Conservation (phyloP, 306 rosid genomes). For the Quercus parvula region DNA sequence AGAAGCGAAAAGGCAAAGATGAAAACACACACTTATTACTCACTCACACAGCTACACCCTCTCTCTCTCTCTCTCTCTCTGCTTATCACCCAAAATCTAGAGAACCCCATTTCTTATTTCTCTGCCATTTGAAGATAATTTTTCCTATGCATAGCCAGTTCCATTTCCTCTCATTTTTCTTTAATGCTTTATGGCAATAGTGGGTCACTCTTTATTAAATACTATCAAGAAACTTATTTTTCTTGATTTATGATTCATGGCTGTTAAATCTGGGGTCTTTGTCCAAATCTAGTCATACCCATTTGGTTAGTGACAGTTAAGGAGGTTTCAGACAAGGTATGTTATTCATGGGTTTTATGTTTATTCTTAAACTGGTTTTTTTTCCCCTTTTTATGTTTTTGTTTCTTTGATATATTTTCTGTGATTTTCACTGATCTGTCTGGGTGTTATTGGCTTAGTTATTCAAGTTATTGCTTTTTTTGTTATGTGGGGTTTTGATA, state of each 20-base stretch:
- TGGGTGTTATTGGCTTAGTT: conserved; percentile 27
- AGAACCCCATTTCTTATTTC: conserved; percentile 36
- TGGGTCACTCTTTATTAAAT: conserved; percentile 20
- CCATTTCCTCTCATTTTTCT: conserved; percentile 17
- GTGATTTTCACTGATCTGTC: conserved; percentile 25
- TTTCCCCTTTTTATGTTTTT: background rate
- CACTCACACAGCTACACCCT: background rate
- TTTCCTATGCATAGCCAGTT: conserved; percentile 10
- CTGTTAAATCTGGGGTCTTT: conserved; percentile 23
- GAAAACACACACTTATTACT: background rate
- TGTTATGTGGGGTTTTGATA: conserved; percentile 25
- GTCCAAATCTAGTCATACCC: conserved; percentile 39
- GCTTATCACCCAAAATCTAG: conserved; percentile 58
- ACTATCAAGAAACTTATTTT: background rate
- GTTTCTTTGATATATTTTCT: background rate
- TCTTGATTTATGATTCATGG: conserved; percentile 3
- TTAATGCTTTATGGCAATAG: conserved; percentile 29
- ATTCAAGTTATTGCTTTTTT: conserved; percentile 26
- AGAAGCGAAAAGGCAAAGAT: conserved; percentile 22
- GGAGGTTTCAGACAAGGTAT: conserved; percentile 40
- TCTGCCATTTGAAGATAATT: conserved; percentile 41
- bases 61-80: conserved; percentile 7
- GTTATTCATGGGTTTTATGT: conserved; percentile 32
- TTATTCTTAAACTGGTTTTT: conserved; percentile 2
- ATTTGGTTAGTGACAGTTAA: conserved; percentile 34